Conservation (phyloP, 768 basidiomycete species). For the Galerina sulciceps region DNA sequence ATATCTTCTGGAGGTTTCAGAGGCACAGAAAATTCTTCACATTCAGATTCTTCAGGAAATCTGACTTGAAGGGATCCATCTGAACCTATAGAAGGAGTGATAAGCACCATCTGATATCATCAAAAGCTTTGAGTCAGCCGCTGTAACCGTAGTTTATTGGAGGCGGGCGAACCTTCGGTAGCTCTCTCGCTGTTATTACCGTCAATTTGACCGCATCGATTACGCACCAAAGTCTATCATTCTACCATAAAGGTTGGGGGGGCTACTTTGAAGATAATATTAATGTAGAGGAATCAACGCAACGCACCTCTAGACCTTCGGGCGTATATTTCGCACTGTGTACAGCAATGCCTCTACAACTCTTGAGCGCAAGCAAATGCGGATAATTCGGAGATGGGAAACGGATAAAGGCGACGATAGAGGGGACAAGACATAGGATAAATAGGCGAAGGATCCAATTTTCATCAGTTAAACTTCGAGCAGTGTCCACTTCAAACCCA, state of each 20-base stretch:
- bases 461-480: background rate
- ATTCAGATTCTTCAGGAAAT: conserved; percentile 64
- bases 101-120: conserved; percentile 62
- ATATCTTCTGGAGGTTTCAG: conserved; percentile 54
- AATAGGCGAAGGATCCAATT: no score
- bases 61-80: conserved; percentile 54
- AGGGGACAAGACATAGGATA: no score
- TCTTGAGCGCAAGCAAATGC: conserved; percentile 40
- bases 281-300: background rate
- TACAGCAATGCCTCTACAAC: conserved; percentile 72
- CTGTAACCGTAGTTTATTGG: no score
- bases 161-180: conserved; percentile 49
- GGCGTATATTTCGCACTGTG: conserved; percentile 57
- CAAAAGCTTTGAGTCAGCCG: background rate
- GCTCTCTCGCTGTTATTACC: conserved; percentile 71
- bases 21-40: conserved; percentile 62
- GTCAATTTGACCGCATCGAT: conserved; percentile 55
- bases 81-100: conserved; percentile 56
- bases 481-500: background rate
- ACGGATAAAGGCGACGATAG: no score
- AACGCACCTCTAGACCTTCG: conserved; percentile 66
- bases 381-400: background rate
- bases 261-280: background rate
- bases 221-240: conserved; percentile 76
- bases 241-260: conserved; percentile 36